Conservation (phyloP, 2,329 filamentous ascomycete species). For the Coniella lustricola region DNA sequence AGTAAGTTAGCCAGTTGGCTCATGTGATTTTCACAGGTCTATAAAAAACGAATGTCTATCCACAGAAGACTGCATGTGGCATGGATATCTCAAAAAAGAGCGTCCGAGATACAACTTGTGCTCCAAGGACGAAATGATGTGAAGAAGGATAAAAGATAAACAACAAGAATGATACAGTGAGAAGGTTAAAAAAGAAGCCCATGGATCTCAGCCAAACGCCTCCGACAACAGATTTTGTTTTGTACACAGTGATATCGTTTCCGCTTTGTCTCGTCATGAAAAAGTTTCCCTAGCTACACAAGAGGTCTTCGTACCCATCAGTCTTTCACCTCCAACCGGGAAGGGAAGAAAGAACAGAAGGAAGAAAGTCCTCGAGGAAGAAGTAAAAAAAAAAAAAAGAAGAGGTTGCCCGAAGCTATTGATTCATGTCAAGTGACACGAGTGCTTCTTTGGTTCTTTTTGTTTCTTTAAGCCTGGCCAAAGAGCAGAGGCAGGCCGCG, state of each 20-base stretch:
- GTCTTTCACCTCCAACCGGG: background rate
- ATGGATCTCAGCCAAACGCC: background rate
- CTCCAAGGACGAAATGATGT: background rate
- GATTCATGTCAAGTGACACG: background rate
- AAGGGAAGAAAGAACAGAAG: background rate
- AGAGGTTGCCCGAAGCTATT: background rate
- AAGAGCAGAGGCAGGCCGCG: constrained; percentile 2
- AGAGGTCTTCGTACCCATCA: background rate
- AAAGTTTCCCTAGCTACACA: background rate
- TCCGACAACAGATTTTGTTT: background rate
- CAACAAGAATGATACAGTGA: background rate
- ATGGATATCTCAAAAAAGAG: background rate
- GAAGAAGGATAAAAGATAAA: background rate
- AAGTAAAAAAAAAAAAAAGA: background rate
- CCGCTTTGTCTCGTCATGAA: background rate
- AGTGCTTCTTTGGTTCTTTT: background rate
- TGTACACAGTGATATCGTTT: constrained; percentile 1
- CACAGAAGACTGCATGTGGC: constrained; percentile 1
- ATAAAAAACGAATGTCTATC: constrained; percentile 2
- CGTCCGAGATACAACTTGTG: background rate
- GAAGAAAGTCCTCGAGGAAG: background rate
- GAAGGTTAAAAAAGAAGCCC: background rate
- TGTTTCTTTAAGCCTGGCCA: constrained; percentile 17
- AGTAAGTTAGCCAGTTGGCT: background rate
- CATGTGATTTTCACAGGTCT: background rate